Evolutionary conservation across 2,329 filamentous ascomycete species (phyloP).

Genomic region (Periconia sp.): DNA sequence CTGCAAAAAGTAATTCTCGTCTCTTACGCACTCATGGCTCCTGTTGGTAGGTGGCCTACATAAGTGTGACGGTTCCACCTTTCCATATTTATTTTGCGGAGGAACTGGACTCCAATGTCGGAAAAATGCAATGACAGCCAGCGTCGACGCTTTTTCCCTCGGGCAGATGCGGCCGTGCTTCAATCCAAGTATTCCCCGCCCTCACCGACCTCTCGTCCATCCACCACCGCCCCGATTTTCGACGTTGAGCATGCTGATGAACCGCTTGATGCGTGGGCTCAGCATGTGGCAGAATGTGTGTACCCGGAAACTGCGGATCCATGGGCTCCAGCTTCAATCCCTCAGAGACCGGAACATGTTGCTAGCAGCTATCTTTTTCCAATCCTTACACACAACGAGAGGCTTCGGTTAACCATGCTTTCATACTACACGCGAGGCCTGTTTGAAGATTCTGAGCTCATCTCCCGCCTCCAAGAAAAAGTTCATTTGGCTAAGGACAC

Average conservation of each 20-base stretch:
- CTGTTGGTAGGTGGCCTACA: not conserved
- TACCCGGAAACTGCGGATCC: slow-evolving; percentile 19
- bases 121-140: not conserved
- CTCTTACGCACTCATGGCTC: not conserved
- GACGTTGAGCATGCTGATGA: slow-evolving; percentile 21
- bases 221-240: slow-evolving; percentile 22
- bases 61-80: not conserved
- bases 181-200: slow-evolving; percentile 20
- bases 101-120: not conserved
- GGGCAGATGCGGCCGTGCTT: slow-evolving; percentile 27
- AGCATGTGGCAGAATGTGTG: slow-evolving; percentile 12
- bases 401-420: slow-evolving; percentile 41
- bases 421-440: slow-evolving; percentile 51
- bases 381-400: slow-evolving; percentile 39
- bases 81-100: not conserved
- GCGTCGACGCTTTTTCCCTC: slow-evolving; percentile 22
- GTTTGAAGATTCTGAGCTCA: slow-evolving; percentile 44
- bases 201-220: slow-evolving; percentile 18
- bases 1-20: too few relatives aligned
- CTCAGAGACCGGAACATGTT: slow-evolving; percentile 15
- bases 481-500: slow-evolving; percentile 45
- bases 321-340: slow-evolving; percentile 19
- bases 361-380: slow-evolving; percentile 40
- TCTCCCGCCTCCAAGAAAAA: slow-evolving; percentile 48
- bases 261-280: slow-evolving; percentile 19